Percentiles rank a stretch among this genome's conserved stretches.
Conservation (phyloP, 257 asterid genomes). For the Nicotiana undulata region DNA sequence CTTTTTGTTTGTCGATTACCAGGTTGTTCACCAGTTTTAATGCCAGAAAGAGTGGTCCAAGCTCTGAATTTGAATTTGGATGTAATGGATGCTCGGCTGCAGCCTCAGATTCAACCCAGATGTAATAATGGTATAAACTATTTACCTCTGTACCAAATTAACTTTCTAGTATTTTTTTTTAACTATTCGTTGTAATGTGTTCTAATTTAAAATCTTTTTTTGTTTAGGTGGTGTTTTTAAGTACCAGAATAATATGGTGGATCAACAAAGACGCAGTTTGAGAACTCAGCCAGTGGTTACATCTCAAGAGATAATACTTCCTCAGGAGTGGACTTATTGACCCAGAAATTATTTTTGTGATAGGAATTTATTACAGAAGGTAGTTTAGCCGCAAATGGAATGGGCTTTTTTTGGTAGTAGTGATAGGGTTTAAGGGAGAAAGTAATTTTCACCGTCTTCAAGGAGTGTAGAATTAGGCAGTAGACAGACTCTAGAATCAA, state of each 20-base stretch:
- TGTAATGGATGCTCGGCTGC: slow-evolving; percentile 15
- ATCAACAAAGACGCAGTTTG: slow-evolving; percentile 24
- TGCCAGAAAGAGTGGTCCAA: slow-evolving; percentile 64
- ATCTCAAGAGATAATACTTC: slow-evolving; percentile 47
- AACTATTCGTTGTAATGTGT: not conserved
- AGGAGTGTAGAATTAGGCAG: too few species aligned
- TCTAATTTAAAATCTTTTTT: not conserved
- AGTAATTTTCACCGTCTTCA: too few species aligned
- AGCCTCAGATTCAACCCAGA: slow-evolving; percentile 6
- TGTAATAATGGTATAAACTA: not conserved
- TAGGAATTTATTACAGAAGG: too few species aligned
- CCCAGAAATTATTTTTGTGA: not conserved
- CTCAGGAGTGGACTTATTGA: slow-evolving; percentile 83
- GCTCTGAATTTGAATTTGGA: slow-evolving; percentile 56
- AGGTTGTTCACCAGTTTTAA: slow-evolving; percentile 48
- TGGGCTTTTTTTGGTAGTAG: too few species aligned
- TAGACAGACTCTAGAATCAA: too few species aligned
- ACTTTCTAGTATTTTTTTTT: fast-evolving
- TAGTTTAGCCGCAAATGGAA: too few species aligned
- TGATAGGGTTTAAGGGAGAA: too few species aligned
- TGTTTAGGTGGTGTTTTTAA: slow-evolving; percentile 13
- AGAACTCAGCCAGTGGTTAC: slow-evolving; percentile 13
- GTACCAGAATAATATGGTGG: slow-evolving; percentile 6
- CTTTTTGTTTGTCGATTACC: slow-evolving; percentile 2
- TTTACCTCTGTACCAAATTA: not conserved